Evolutionary conservation across 139 green algal species (phyloP).

Genomic region (Protoeuglena noctilucae): DNA sequence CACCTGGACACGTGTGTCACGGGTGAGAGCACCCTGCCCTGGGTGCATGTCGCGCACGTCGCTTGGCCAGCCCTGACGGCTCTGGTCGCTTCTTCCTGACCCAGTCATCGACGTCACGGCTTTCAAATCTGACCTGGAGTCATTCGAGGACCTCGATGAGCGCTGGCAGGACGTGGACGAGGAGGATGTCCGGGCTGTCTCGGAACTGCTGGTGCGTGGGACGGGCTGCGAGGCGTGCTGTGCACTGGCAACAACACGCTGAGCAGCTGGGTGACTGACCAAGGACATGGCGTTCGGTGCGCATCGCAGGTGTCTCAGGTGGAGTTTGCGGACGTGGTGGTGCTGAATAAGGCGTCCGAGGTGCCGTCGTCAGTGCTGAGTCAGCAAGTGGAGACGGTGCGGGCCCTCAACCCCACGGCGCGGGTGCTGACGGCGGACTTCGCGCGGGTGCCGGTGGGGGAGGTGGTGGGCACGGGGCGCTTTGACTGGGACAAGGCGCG

Average conservation of each 20-base stretch:
- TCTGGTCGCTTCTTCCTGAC: too few relatives aligned
- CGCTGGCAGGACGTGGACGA: constrained; percentile 13
- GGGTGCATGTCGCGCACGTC: constrained; percentile 46
- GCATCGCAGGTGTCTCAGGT: constrained; percentile 34
- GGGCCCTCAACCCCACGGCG: too few relatives aligned
- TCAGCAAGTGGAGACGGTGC: too few relatives aligned
- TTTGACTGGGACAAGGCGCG: too few relatives aligned
- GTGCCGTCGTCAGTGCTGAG: too few relatives aligned
- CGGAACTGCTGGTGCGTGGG: constrained; percentile 51
- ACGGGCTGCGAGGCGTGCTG: too few relatives aligned
- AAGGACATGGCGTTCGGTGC: too few relatives aligned
- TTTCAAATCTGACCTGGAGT: constrained; percentile 27
- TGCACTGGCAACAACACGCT: too few relatives aligned
- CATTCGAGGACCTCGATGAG: constrained; percentile 17
- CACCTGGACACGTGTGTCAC: neutral
- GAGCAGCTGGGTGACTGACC: neutral
- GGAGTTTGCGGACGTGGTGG: constrained; percentile 63
- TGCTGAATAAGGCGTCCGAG: constrained; percentile 80
- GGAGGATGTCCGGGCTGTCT: constrained; percentile 34
- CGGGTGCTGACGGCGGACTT: too few relatives aligned
- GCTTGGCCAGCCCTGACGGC: too few relatives aligned
- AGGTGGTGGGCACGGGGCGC: too few relatives aligned
- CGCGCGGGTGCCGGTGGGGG: too few relatives aligned
- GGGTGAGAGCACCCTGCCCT: neutral
- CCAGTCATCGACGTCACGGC: constrained; percentile 46